Evolutionary conservation across 495 filamentous ascomycete genomes (phyloP), one percentile per base, ranked within the genome.

Genomic region (Penicillium pulvis): DNA sequence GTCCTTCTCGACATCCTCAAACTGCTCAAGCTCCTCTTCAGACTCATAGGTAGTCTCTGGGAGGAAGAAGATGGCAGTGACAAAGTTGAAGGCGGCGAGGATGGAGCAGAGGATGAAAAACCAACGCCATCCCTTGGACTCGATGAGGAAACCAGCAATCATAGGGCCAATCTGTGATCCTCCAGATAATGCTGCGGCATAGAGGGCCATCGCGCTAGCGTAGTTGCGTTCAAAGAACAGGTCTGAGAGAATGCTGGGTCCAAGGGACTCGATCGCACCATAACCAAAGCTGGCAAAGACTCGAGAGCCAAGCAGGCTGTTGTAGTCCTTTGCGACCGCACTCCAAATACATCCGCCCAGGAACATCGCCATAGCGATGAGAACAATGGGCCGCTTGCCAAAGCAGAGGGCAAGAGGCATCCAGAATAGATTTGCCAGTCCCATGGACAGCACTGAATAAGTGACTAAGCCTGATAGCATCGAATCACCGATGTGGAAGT

Each of bases 371-470:
- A 76, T 67, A 5, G 80, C 79, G 1, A 80, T 28, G 2, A 83
- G 55, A 0, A 80, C 69, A 20, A 77, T 58, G 7, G 75, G 75
- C 1, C 81, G 75, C 14, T 81, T 73, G 14, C 81, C 81, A 46
- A 74, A 81, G 24, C 76, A 68, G 30, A 81, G 74, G 0, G 81
- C 74, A 12, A 83, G 55, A 2, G 81, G 81, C 41, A 79, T 79
- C 75, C 80, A 81, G 45, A 81, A 58, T 8, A 82, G 48, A 9
- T 80, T 80, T 1, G 73, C 69, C 24, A 74, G 49, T 7, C 74
- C 74, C 60, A 75, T 69, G 14, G 71, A 62, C 12, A 77, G 59
- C 10, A 77, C 72, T 1, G 72, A 69, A 46, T 68, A 77, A 6
- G 66, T 65, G 36, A 77, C 58, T 0, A 73, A 39, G n/a, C 67